Base-by-base conservation (phyloP, 768 basidiomycete genomes). In the Neoboletus brunneissimus region DNA sequence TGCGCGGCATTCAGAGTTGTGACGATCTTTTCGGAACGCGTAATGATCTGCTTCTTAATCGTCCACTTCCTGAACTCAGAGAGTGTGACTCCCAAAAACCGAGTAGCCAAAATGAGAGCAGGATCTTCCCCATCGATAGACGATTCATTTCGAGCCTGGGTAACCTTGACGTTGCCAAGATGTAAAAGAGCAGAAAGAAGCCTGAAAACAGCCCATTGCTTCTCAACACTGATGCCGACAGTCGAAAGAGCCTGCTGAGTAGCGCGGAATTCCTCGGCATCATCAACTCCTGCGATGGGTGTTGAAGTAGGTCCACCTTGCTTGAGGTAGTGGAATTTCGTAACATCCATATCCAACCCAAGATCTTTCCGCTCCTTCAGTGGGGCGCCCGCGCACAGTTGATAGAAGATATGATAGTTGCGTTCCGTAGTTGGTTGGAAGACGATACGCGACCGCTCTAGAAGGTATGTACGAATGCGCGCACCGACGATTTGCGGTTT, bases 351-450 rank as follows among this genome's bases (percentile, higher is more conserved):
- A 64, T 95, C 92, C 37, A 99, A 80, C 6, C 94, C 95, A 44
- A 98, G 84, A 65, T 95, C 93, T 73, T 96, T 96, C 41, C 93
- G 86, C 68, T 99, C 97, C 72, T 96, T 96, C 23, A 90, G 77
- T 3, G 97, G 95, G 11, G 93, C 94, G 47, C 97, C 97, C 0
- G 95, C 91, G 63, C 96, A 94, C n/a, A 99, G 79, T 71, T 99
- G 97, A 75, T 99, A 98, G 80, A 99, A 99, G 65, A 99, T 98
- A 73, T 99, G 97, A 75, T 98, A 99, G 75, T 99, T 99, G 57
- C 97, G 87, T 73, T 99, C 97, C 43, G 91, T 94, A 56, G 90
- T 79, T 18, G 97, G 96, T 73, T 99, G 97, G 73, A 96, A 98
- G 55, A 98, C 95, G 59, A 99, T 89, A 58, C 97, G 87, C 40